These are phyloP conservation scores for Edaphochlamys debaryana DNA, from an alignment of 139 green algal genomes.

Conservation along the genomic window DNA sequence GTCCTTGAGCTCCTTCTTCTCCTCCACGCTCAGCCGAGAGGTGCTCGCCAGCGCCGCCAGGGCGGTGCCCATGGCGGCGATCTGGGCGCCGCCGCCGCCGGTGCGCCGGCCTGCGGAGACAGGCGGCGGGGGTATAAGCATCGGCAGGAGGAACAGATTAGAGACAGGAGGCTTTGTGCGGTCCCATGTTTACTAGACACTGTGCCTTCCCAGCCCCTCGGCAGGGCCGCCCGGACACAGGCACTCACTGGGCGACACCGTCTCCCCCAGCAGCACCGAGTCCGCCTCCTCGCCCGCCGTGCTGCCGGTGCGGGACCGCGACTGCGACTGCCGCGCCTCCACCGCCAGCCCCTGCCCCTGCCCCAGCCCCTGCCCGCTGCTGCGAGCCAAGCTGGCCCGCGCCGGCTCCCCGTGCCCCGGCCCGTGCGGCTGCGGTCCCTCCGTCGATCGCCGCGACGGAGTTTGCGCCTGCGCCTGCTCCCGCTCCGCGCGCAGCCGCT, in stretches of 20 bases:
- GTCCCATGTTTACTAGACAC: too few relatives aligned
- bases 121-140: background rate
- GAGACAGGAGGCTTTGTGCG: too few relatives aligned
- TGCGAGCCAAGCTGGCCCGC: too few relatives aligned
- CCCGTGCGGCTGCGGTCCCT: too few relatives aligned
- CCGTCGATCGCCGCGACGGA: too few relatives aligned
- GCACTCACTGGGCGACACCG: background rate
- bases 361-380: too few relatives aligned
- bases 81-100: background rate
- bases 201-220: too few relatives aligned
- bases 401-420: too few relatives aligned
- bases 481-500: background rate
- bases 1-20: background rate
- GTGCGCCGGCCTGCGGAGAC: background rate
- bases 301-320: background rate
- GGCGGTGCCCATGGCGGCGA: slow-evolving; percentile 11
- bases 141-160: too few relatives aligned
- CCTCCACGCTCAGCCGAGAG: background rate
- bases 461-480: slow-evolving; percentile 1
- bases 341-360: too few relatives aligned
- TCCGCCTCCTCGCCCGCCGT: slow-evolving; percentile 1
- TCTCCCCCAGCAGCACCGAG: slow-evolving; percentile 34
- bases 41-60: slow-evolving; percentile 6
- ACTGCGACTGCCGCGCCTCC: background rate
- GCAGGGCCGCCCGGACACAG: too few relatives aligned